Percentiles rank a stretch among this genome's conserved stretches.
Conservation (phyloP, 805 yeast genomes). For the Zygotorulaspora florentina region DNA sequence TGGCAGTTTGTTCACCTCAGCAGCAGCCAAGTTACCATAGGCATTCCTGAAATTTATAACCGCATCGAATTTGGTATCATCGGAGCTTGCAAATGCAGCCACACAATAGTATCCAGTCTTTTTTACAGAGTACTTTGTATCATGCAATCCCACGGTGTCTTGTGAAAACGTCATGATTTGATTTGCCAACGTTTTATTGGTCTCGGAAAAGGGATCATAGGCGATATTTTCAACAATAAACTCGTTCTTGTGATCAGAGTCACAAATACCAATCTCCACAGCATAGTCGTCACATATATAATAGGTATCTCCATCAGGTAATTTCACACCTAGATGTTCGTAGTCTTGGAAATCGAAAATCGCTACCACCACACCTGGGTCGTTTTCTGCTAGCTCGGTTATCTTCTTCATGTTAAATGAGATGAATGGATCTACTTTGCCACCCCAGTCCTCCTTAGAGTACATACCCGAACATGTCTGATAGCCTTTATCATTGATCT, state of each 20-base stretch:
- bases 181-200: conserved; percentile 50
- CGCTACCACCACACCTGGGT: conserved; percentile 55
- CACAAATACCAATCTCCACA: conserved; percentile 54
- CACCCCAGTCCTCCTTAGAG: conserved; percentile 82
- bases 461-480: conserved; percentile 91
- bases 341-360: conserved; percentile 83
- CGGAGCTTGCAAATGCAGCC: conserved; percentile 53
- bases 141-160: conserved; percentile 54
- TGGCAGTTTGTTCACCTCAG: conserved; percentile 87
- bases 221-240: conserved; percentile 52
- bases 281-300: conserved; percentile 77
- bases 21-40: conserved; percentile 82
- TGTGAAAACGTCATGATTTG: conserved; percentile 56
- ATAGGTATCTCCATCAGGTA: conserved; percentile 42
- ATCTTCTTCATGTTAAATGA: conserved; percentile 42
- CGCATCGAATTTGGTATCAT: conserved; percentile 50
- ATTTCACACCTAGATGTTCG: conserved; percentile 54
- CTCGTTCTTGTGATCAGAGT: conserved; percentile 48
- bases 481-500: conserved; percentile 46
- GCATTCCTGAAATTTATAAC: conserved; percentile 85
- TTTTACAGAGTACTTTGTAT: conserved; percentile 58
- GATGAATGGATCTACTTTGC: conserved; percentile 60
- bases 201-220: conserved; percentile 43
- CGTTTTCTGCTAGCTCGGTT: conserved; percentile 29
- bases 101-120: conserved; percentile 92